phyloP scores from a whole-genome alignment of 1,139 yeast species.

The Suzukiozyma palmioleophila region DNA sequence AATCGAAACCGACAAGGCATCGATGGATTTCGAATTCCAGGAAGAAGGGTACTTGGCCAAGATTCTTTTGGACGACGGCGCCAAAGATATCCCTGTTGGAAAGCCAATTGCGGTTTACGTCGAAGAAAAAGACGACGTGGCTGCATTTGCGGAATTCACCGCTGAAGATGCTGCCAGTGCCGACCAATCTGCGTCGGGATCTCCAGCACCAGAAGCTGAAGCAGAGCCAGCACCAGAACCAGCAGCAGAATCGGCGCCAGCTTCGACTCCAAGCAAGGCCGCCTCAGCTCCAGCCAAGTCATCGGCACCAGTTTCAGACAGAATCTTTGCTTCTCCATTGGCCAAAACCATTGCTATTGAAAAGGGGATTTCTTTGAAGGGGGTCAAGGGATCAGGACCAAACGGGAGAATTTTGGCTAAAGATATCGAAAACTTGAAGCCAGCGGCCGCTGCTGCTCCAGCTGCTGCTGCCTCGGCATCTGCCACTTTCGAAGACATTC shows the following conservation, averaged over 20 bases:
- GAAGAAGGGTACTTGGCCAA: slow-evolving; percentile 96
- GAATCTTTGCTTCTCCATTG: slow-evolving; percentile 91
- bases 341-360: slow-evolving; percentile 94
- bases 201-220: slow-evolving; percentile 24
- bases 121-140: slow-evolving; percentile 78
- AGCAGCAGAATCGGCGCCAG: slow-evolving; percentile 21
- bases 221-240: slow-evolving; percentile 21
- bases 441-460: slow-evolving; percentile 40
- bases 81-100: slow-evolving; percentile 89
- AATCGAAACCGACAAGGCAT: slow-evolving; percentile 97
- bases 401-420: slow-evolving; percentile 88
- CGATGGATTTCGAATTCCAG: slow-evolving; percentile 98
- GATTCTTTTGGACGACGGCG: slow-evolving; percentile 78
- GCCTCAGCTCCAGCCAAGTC: slow-evolving; percentile 19
- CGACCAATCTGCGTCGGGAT: slow-evolving; percentile 34
- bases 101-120: slow-evolving; percentile 96
- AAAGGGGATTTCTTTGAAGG: slow-evolving; percentile 82
- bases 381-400: slow-evolving; percentile 90
- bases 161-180: slow-evolving; percentile 74
- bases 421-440: slow-evolving; percentile 72
- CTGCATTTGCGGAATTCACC: slow-evolving; percentile 83
- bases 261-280: slow-evolving; percentile 26
- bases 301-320: slow-evolving; percentile 37
- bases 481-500: slow-evolving; percentile 72
- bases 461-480: slow-evolving; percentile 48